These are phyloP conservation scores for Pseudogymnoascus sp. DNA, from an alignment of 2,329 filamentous ascomycete genomes.

Conservation along the genomic window DNA sequence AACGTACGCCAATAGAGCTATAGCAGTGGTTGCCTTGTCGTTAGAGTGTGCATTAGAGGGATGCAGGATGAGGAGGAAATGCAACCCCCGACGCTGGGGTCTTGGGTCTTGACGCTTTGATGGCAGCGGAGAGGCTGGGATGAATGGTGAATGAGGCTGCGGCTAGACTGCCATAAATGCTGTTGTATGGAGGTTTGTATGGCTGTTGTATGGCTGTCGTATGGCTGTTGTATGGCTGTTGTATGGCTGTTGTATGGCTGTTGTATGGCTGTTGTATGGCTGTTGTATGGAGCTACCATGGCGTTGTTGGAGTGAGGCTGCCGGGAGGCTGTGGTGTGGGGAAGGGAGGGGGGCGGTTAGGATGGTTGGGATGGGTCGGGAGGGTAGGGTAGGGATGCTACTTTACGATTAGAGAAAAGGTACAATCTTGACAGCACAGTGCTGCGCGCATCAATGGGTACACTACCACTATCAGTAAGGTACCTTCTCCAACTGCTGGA, in stretches of 20 bases:
- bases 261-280: background rate
- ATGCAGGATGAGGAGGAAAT: conserved; percentile 1
- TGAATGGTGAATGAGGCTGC: background rate
- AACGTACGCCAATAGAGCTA: background rate
- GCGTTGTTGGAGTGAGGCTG: background rate
- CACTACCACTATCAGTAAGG: background rate
- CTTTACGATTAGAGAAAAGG: background rate
- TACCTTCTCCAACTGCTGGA: background rate
- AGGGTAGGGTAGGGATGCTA: background rate
- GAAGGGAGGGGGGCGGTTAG: background rate
- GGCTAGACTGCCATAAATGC: background rate
- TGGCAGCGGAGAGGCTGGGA: background rate
- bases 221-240: background rate
- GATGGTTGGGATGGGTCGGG: background rate
- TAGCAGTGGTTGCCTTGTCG: background rate
- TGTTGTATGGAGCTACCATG: background rate
- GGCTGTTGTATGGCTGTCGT: background rate
- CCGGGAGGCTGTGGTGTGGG: background rate
- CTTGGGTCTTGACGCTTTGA: background rate
- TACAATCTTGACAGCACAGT: background rate
- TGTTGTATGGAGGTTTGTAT: background rate
- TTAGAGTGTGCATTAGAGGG: background rate
- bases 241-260: background rate
- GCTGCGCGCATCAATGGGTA: background rate
- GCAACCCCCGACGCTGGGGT: background rate